Percentiles rank a stretch among this genome's conserved stretches.
These are phyloP conservation scores for Acer saccharum DNA, from an alignment of 345 rosid species.

Conservation along the genomic window DNA sequence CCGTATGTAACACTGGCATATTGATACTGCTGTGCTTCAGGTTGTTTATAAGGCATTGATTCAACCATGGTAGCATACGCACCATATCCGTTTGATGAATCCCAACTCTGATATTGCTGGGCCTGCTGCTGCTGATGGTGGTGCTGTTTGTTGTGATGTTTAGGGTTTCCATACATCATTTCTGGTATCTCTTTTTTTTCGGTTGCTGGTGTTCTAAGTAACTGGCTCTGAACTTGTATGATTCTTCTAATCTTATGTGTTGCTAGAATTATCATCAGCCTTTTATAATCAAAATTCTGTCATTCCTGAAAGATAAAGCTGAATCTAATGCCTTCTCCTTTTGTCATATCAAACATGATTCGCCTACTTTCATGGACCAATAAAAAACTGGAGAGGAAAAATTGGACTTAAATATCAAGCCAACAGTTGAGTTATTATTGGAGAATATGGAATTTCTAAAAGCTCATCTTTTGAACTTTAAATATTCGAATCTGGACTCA, in stretches of 20 bases:
- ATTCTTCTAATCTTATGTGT: not conserved
- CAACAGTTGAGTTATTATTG: not conserved
- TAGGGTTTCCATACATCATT: constrained; percentile 17
- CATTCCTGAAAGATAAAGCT: constrained; percentile 20
- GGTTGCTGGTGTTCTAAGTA: not conserved
- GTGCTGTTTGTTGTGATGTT: constrained; percentile 8
- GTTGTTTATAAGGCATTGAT: not conserved
- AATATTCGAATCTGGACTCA: not conserved
- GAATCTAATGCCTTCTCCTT: constrained; percentile 41
- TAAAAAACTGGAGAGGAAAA: constrained; percentile 13
- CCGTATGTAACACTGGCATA: not conserved
- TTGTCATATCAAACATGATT: not conserved
- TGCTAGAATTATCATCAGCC: not conserved
- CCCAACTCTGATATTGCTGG: constrained; percentile 5
- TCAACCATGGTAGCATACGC: not conserved
- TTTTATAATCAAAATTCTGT: constrained; percentile 23
- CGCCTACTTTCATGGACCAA: constrained; percentile 4
- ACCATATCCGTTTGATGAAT: constrained; percentile 10
- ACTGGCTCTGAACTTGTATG: not conserved
- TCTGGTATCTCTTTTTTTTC: not conserved
- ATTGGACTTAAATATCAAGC: not conserved
- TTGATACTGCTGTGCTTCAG: not conserved
- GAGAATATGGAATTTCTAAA: constrained; percentile 10
- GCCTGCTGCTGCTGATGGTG: not conserved
- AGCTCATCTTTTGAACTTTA: not conserved